Evolutionary conservation across 2,329 filamentous ascomycete species (phyloP), one percentile per base, ranked within the genome.

Genomic region (Scedosporium apiospermum): DNA sequence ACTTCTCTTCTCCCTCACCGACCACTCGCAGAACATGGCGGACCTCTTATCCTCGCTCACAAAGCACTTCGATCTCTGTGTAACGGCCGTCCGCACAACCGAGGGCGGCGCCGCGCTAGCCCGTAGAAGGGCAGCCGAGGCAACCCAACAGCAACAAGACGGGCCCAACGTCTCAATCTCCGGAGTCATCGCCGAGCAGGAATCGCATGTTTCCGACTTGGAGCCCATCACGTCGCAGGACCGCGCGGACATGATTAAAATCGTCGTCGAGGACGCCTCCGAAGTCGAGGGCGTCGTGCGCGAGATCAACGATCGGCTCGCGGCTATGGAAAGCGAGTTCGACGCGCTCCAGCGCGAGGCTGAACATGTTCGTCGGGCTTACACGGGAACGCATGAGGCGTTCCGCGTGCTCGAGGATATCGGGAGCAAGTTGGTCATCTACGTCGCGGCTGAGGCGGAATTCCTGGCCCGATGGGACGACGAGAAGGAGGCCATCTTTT

Each of bases 31-130:
- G 65, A 86, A 88, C 68, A 93, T 96, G 86, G 93, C 93, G 4
- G 82, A 88, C 63, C 82, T 91, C 4, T 83, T 98, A 1, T 84
- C 91, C 63, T 91, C 89, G 0, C 78, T 98, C 3, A 92, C 91
- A 6, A 85, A 83, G 27, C 93, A 98, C 75, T 97, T 96, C 71
- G 93, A 98, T 73, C 85, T 96, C 66, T 97, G 93, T 73, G 90
- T 96, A 14, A 93, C 88, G 1, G 93, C 93, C 0, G 88, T 97
- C 53, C 90, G 92, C 64, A 91, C 93, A 60, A 97, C 93, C 3
- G 92, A 96, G 76, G 89, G 89, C 34, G 89, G 88, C 4, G 86
- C 86, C 12, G 88, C 86, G 4, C 78, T 87, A 57, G 88, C 88
- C 5, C 84, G 87, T 10, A 82, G 84, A 60, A 88, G 85, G 66